These are phyloP conservation scores for Solioccasus polychromus DNA, from an alignment of 768 basidiomycete genomes.

Conservation along the genomic window DNA sequence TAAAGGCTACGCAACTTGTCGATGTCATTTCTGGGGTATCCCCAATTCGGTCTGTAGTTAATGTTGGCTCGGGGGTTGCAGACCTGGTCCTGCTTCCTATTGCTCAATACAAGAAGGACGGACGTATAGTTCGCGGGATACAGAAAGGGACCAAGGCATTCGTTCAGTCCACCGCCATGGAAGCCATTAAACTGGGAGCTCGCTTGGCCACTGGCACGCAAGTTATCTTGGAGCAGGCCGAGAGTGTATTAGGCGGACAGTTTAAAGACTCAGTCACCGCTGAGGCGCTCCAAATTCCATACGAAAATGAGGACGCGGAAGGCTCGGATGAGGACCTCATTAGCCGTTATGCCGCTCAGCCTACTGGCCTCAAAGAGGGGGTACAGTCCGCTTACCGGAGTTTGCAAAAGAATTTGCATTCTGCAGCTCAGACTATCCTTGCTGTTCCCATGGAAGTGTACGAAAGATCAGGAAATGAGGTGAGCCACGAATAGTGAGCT, in stretches of 20 bases:
- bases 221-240: conserved; percentile 94
- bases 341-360: conserved; percentile 93
- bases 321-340: conserved; percentile 53
- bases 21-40: conserved; percentile 96
- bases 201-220: conserved; percentile 95
- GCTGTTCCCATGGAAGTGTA: conserved; percentile 99
- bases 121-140: conserved; percentile 85
- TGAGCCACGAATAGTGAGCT: conserved; percentile 30
- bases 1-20: conserved; percentile 96
- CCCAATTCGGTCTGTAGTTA: conserved; percentile 94
- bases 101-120: conserved; percentile 96
- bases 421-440: conserved; percentile 96
- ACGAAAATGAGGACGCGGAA: conserved; percentile 28
- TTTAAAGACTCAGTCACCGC: conserved; percentile 64
- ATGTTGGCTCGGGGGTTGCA: conserved; percentile 95
- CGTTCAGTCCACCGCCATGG: conserved; percentile 90
- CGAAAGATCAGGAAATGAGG: conserved; percentile 90
- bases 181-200: conserved; percentile 93
- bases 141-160: conserved; percentile 94
- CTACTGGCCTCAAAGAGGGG: conserved; percentile 78
- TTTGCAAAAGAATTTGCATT: conserved; percentile 79
- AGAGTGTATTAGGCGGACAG: conserved; percentile 81
- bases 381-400: conserved; percentile 90
- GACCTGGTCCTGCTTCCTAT: conserved; percentile 95
- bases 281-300: conserved; percentile 57